Evolutionary conservation across 106 monocot species (phyloP).

Genomic region (Acanthochlamys bracteata): DNA sequence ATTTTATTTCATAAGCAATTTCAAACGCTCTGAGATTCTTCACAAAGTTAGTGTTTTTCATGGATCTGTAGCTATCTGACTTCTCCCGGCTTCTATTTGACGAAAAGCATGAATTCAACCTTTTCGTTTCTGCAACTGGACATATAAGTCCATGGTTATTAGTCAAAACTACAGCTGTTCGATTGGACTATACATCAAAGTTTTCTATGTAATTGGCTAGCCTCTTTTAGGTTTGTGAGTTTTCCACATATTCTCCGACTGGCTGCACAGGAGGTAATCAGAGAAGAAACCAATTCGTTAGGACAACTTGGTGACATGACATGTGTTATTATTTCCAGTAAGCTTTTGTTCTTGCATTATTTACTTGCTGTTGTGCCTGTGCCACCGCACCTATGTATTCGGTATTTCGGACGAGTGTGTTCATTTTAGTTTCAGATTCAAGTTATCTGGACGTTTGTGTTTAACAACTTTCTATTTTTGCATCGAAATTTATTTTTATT

Average conservation of each 20-base stretch:
- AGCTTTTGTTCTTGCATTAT: not conserved
- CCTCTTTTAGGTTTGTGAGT: constrained; percentile 5
- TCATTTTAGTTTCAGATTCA: not conserved
- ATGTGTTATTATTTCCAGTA: not conserved
- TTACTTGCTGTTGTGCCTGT: not conserved
- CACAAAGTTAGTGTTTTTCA: too few relatives aligned
- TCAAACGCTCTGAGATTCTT: too few relatives aligned
- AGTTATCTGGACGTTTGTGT: not conserved
- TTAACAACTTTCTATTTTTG: not conserved
- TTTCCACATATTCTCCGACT: constrained; percentile 14
- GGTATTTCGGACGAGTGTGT: too few relatives aligned
- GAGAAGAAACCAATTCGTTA: not conserved
- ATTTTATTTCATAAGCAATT: too few relatives aligned
- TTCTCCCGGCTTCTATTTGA: too few relatives aligned
- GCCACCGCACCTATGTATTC: constrained; percentile 6
- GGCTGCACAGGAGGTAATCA: not conserved
- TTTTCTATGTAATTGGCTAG: constrained; percentile 19
- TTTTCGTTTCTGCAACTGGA: too few relatives aligned
- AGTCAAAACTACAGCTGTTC: not conserved
- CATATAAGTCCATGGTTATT: not conserved
- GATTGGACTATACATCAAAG: not conserved
- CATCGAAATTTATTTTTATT: too few relatives aligned
- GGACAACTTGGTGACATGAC: constrained; percentile 1
- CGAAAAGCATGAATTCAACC: too few relatives aligned
- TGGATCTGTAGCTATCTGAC: too few relatives aligned